Evolutionary conservation across 139 green algal genomes (phyloP), one percentile per base, ranked within the genome.

Genomic region (Nannochloris sp.): DNA sequence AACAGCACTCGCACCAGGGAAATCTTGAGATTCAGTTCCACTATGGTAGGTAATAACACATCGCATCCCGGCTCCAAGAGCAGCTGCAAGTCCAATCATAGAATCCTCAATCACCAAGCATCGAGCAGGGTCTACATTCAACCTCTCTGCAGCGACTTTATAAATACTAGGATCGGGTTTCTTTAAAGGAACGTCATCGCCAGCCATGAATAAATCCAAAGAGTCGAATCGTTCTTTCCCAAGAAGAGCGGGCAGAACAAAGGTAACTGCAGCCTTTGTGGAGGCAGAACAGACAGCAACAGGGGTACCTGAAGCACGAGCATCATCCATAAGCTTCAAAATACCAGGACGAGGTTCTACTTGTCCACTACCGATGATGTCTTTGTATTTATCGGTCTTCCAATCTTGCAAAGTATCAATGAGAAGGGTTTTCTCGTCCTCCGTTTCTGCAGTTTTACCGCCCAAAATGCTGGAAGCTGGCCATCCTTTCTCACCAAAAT

Each of bases 51-150:
- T 96, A 48, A 96, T 75, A 0, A 95, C 38, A 60, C 87, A 95
- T 27, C 78, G 82, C 94, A 98, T 98, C 59, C 92, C 94, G 0
- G 94, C 95, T 7, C 84, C 86, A 67, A 92, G 87, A 29, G 90
- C 95, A 5, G 95, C 91, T 45, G 73, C 48, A 39, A 95, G 60
- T 3, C 94, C 94, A 54, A 99, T 97, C 37, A 77, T 73, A 33
- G 77, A 92, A 81, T 99, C 95, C 76, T 99, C 95, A 5, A 99
- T 63, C 10, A 99, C 94, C 9, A 97, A 67, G 67, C 88, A 97
- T 51, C 85, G 66, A 1, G 48, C 24, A 3, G 92, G 91, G 32
- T 85, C 55, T 24, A 97, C 70, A 7, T 65, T 75, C 38, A 98
- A 64, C 25, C 82, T 79, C 59, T 92, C 64, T 7, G 91, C 89